These are phyloP conservation scores for Starmerella vitae DNA, from an alignment of 805 yeast species.

Conservation along the genomic window DNA sequence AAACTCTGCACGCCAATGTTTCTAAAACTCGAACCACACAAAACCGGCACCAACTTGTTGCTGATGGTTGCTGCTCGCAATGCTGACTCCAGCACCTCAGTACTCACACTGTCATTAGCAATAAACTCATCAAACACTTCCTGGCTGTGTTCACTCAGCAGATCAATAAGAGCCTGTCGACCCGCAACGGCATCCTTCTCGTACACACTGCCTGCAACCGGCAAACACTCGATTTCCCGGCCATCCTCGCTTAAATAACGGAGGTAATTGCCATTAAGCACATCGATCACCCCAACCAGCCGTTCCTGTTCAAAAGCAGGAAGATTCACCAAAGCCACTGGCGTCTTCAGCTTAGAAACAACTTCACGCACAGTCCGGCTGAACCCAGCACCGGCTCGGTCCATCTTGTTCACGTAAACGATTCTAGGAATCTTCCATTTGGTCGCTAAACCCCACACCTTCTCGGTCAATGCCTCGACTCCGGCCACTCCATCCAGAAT, in stretches of 20 bases:
- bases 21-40: slow-evolving; percentile 85
- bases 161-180: slow-evolving; percentile 60
- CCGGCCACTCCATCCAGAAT: slow-evolving; percentile 94
- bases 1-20: slow-evolving; percentile 94
- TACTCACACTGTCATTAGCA: slow-evolving; percentile 42
- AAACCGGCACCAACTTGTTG: slow-evolving; percentile 54
- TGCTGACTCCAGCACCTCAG: slow-evolving; percentile 41
- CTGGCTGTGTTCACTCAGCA: slow-evolving; percentile 74
- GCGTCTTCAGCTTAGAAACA: slow-evolving; percentile 57
- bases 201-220: slow-evolving; percentile 19
- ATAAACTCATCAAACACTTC: slow-evolving; percentile 60
- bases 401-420: slow-evolving; percentile 88
- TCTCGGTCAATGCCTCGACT: slow-evolving; percentile 95
- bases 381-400: slow-evolving; percentile 88
- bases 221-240: slow-evolving; percentile 34
- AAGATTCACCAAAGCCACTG: slow-evolving; percentile 58
- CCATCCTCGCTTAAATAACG: slow-evolving; percentile 43
- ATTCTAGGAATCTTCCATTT: slow-evolving; percentile 57
- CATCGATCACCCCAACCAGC: slow-evolving; percentile 66
- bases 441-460: slow-evolving; percentile 83
- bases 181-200: slow-evolving; percentile 31
- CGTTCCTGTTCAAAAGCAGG: slow-evolving; percentile 52
- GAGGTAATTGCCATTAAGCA: slow-evolving; percentile 40
- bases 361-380: slow-evolving; percentile 80
- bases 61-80: slow-evolving; percentile 50